Percentiles rank a stretch among this genome's conserved stretches.
Evolutionary conservation across 176 grass and related monocot genomes (phyloP).

Genomic region (Aegilops speltoides): DNA sequence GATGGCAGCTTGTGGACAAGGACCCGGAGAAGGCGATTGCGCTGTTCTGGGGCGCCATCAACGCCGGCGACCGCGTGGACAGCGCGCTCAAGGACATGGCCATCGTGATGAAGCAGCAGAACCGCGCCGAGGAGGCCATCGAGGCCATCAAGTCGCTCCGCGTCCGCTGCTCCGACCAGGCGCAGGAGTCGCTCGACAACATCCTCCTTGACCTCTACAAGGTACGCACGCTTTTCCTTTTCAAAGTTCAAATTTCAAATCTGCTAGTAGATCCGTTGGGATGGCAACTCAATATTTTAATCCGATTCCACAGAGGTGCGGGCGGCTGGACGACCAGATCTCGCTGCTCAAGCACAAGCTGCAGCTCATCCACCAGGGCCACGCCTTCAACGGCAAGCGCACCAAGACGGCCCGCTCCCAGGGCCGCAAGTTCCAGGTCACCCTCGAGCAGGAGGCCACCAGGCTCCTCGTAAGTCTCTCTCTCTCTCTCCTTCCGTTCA

Average conservation of each 20-base stretch:
- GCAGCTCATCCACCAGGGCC: slow-evolving; percentile 73
- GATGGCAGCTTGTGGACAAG: slow-evolving; percentile 83
- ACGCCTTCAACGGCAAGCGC: slow-evolving; percentile 93
- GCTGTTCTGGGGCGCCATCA: slow-evolving; percentile 94
- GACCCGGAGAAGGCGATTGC: slow-evolving; percentile 88
- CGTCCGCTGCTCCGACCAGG: slow-evolving; percentile 83
- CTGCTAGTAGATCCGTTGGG: not conserved
- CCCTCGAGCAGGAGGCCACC: slow-evolving; percentile 91
- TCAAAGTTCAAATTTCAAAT: not conserved
- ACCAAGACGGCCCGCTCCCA: slow-evolving; percentile 94
- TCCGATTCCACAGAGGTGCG: slow-evolving; percentile 64
- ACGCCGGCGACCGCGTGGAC: slow-evolving; percentile 83
- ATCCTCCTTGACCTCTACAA: slow-evolving; percentile 97
- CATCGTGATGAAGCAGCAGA: slow-evolving; percentile 99
- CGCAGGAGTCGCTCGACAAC: slow-evolving; percentile 96
- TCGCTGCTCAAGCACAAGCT: slow-evolving; percentile 83
- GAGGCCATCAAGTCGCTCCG: slow-evolving; percentile 98
- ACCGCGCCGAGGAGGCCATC: slow-evolving; percentile 93
- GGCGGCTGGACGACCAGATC: slow-evolving; percentile 87
- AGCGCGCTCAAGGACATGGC: slow-evolving; percentile 99
- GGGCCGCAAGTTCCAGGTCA: slow-evolving; percentile 96
- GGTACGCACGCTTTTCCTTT: not conserved
- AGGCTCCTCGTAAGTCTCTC: slow-evolving; percentile 68
- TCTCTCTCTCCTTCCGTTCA: not conserved
- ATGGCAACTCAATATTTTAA: slow-evolving; percentile 5